phyloP scores from a whole-genome alignment of 2,329 filamentous ascomycete species.

The Tolypocladium nubicola region DNA sequence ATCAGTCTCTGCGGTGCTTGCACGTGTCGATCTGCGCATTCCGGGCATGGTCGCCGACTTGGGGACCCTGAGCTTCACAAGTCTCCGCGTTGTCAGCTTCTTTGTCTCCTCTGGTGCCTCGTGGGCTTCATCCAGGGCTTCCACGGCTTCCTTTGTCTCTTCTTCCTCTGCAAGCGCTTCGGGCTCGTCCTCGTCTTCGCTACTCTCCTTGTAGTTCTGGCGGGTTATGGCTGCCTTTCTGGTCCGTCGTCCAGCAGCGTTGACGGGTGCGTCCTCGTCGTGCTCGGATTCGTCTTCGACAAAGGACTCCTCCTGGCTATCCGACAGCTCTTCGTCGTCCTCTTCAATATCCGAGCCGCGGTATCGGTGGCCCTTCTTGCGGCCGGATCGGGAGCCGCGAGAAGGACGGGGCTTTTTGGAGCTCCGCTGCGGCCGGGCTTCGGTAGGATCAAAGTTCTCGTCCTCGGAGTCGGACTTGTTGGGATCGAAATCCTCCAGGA shows the following conservation, averaged over 20 bases:
- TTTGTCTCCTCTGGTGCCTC: conserved; percentile 14
- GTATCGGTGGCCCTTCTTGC: conserved; percentile 34
- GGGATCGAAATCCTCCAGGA: conserved; percentile 50
- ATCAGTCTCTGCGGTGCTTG: conserved; percentile 43
- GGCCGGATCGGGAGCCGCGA: conserved; percentile 19
- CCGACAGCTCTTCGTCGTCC: conserved; percentile 44
- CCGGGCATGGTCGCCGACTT: conserved; percentile 13
- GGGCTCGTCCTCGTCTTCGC: conserved; percentile 27
- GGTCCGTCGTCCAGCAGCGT: conserved; percentile 37
- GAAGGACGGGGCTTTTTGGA: conserved; percentile 32
- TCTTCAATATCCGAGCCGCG: conserved; percentile 53
- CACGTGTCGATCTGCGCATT: conserved; percentile 39
- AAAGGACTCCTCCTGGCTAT: conserved; percentile 42
- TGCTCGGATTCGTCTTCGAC: conserved; percentile 28
- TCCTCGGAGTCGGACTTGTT: conserved; percentile 58
- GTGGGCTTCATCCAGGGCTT: conserved; percentile 18
- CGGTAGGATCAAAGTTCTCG: conserved; percentile 51
- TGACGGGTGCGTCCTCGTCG: conserved; percentile 29
- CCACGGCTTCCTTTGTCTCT: conserved; percentile 12
- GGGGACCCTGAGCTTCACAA: conserved; percentile 36
- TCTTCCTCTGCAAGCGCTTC: conserved; percentile 18
- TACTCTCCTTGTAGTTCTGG: conserved; percentile 37
- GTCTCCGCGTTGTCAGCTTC: conserved; percentile 18
- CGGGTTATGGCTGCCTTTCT: conserved; percentile 34
- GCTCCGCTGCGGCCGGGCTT: conserved; percentile 30